Conservation (phyloP, 129 eudicot species). For the Sambucus nigra region DNA sequence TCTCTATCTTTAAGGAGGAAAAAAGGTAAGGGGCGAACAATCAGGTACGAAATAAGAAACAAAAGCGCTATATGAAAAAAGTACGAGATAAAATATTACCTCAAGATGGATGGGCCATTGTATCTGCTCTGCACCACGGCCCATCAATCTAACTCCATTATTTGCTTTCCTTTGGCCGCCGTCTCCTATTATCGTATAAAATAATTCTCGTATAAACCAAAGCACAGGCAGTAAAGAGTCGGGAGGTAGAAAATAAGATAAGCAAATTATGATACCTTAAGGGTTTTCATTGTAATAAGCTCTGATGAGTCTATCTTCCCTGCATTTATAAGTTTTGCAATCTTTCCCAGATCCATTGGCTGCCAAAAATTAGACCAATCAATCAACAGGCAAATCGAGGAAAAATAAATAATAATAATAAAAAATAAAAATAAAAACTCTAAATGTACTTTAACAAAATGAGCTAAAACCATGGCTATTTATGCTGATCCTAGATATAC, state of each 20-base stretch:
- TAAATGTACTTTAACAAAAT: too few relatives aligned
- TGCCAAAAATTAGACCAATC: too few relatives aligned
- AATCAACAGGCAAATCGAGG: too few relatives aligned
- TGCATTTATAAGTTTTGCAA: conserved; percentile 82
- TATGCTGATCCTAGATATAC: too few relatives aligned
- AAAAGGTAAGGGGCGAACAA: too few relatives aligned
- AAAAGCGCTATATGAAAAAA: too few relatives aligned
- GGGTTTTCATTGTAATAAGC: conserved; percentile 89
- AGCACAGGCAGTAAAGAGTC: not conserved
- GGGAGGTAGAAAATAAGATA: not conserved
- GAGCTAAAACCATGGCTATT: too few relatives aligned
- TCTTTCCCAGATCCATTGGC: conserved; percentile 97
- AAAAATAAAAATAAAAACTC: too few relatives aligned
- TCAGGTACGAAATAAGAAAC: too few relatives aligned
- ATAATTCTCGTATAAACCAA: not conserved
- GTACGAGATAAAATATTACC: too few relatives aligned
- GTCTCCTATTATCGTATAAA: conserved; percentile 41
- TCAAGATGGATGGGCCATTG: conserved; percentile 94
- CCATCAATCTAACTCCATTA: conserved; percentile 91
- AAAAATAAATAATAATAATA: too few relatives aligned
- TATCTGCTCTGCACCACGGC: conserved; percentile 83
- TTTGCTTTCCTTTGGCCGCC: conserved; percentile 94
- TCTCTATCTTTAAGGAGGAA: too few relatives aligned
- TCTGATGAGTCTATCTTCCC: conserved; percentile 96
- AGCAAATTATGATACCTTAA: conserved; percentile 39